Evolutionary conservation across 2,329 filamentous ascomycete genomes (phyloP).

Genomic region (Neofusicoccum ribis): DNA sequence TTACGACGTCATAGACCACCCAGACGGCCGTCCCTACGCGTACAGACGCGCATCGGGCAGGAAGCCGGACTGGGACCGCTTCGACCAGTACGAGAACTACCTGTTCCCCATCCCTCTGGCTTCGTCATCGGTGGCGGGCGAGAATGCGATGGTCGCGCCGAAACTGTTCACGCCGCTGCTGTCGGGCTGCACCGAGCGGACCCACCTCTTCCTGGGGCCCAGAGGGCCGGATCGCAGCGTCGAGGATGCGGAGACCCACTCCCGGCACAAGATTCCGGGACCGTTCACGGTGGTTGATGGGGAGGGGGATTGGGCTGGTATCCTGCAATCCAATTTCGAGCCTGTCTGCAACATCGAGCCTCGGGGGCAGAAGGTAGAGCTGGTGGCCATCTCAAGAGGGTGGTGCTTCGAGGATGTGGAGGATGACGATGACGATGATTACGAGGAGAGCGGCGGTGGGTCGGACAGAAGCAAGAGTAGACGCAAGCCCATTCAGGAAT

Average conservation of each 20-base stretch:
- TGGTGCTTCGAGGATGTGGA: conserved; percentile 7
- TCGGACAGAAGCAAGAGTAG: not conserved
- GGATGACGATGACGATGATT: not conserved
- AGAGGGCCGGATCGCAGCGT: not conserved
- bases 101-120: conserved; percentile 1
- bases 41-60: not conserved
- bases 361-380: not conserved
- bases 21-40: not conserved
- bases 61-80: not conserved
- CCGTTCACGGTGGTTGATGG: conserved; percentile 10
- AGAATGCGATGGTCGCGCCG: not conserved
- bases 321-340: conserved; percentile 11
- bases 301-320: not conserved
- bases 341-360: not conserved
- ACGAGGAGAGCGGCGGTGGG: not conserved
- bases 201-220: not conserved
- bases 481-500: conserved; percentile 15
- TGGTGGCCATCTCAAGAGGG: conserved; percentile 1
- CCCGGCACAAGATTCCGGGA: not conserved
- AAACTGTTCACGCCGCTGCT: conserved; percentile 1
- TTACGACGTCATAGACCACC: conserved; percentile 9
- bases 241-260: not conserved
- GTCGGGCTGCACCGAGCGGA: not conserved
- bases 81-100: not conserved
- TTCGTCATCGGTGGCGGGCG: not conserved